A percentile compares a stretch with the other conserved stretches of the same genome.
These are phyloP conservation scores for Saccharomycopsis fodiens DNA, from an alignment of 805 yeast genomes.

Conservation along the genomic window DNA sequence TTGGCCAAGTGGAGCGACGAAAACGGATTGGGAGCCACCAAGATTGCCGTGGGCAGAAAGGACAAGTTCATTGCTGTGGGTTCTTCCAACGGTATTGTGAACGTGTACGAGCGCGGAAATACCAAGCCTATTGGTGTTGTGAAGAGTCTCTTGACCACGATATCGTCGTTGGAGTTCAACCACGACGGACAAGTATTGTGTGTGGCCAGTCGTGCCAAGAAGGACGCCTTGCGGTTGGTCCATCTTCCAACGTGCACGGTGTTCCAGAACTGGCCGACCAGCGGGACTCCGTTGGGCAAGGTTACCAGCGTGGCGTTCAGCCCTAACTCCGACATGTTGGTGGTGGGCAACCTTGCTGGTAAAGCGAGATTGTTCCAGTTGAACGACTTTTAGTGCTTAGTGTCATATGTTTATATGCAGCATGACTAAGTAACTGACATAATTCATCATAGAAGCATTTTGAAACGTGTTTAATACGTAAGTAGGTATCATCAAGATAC, in stretches of 20 bases:
- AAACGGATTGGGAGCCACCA: slow-evolving; percentile 79
- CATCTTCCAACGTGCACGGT: slow-evolving; percentile 85
- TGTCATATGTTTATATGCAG: too few species aligned
- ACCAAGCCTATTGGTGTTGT: slow-evolving; percentile 53
- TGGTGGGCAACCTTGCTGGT: slow-evolving; percentile 88
- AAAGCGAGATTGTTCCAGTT: slow-evolving; percentile 83
- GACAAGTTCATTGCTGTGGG: slow-evolving; percentile 88
- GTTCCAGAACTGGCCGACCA: slow-evolving; percentile 94
- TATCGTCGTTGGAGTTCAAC: slow-evolving; percentile 66
- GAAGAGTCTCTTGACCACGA: slow-evolving; percentile 75
- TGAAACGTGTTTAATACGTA: too few species aligned
- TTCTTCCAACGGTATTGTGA: slow-evolving; percentile 80
- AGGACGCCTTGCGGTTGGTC: slow-evolving; percentile 79
- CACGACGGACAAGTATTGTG: slow-evolving; percentile 86
- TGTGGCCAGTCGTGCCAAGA: slow-evolving; percentile 75
- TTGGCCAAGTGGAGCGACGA: slow-evolving; percentile 74
- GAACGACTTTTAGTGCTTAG: slow-evolving; percentile 66
- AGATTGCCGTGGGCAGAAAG: slow-evolving; percentile 55
- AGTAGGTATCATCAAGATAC: too few species aligned
- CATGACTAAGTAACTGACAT: too few species aligned
- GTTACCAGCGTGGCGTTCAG: slow-evolving; percentile 78
- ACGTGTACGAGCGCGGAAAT: slow-evolving; percentile 57
- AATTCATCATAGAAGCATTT: too few species aligned
- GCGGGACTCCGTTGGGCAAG: slow-evolving; percentile 92
- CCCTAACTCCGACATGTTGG: slow-evolving; percentile 73